Base-by-base conservation (phyloP, 305 asterid species). In the Plantago coronopus region DNA sequence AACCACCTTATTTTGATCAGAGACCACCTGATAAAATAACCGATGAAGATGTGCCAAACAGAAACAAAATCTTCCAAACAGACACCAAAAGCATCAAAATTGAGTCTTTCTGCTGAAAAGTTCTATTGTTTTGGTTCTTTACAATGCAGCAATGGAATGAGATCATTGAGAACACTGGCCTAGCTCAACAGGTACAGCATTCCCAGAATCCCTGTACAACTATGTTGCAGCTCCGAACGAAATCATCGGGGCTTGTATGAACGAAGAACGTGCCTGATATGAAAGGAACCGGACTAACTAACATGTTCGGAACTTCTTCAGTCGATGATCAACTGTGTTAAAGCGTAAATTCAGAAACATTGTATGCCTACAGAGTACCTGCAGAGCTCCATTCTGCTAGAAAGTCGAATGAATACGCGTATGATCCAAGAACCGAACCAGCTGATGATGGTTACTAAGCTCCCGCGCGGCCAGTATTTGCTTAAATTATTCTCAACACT, bases 391-490 rank as follows among this genome's bases (percentile, higher is more conserved):
- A 85, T 57, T 77, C 77, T 4, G 69, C 83, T 3, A 87, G 72
- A 70, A 87, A 85, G 76, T 83, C 85, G 57, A 87, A 87, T 0
- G 93, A 83, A 67, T 76, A 85, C 37, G 95, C 83, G 62, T n/a
- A 90, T 61, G 46, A 90, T 70, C 97, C 96, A 90, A 42, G 87
- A 75, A 59, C 96, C 89, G 27, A 85, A 47, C 95, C 95, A 90
- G 78, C 78, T 87, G 40, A 85, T 70, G 64, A 87, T 88, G 29
- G 93, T 83, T 76, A 87, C 97, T 46, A 87, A 62, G 74, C 95
- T 90, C 51, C 95, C 95, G n/a, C n/a, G n/a, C n/a, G n/a, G n/a
- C n/a, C n/a, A n/a, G n/a, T n/a, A n/a, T n/a, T n/a, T n/a, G n/a
- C n/a, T n/a, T n/a, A n/a, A n/a, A n/a, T n/a, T n/a, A n/a, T n/a